Conservation (phyloP, 371 early-diverging fungal species). For the Mortierella sp. region DNA sequence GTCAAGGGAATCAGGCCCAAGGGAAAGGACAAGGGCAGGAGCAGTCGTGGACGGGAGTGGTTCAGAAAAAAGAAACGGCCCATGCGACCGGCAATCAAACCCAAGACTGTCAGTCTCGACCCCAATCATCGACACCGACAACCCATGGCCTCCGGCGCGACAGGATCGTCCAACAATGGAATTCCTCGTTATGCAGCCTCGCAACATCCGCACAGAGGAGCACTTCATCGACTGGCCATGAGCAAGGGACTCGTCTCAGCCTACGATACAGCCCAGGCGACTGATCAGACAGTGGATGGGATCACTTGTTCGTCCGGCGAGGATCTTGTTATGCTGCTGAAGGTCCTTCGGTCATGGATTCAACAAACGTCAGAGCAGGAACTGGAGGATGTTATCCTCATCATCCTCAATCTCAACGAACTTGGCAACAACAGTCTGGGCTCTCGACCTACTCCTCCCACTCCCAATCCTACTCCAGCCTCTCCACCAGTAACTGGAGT, state of each 20-base stretch:
- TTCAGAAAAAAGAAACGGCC: conserved; percentile 22
- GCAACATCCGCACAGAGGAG: neutral
- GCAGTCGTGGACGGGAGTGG: conserved; percentile 20
- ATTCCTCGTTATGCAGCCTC: neutral
- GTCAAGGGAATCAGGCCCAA: neutral
- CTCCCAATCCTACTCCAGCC: conserved; percentile 1
- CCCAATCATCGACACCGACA: neutral
- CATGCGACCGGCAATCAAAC: conserved; percentile 11
- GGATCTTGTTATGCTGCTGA: conserved; percentile 36
- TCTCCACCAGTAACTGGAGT: conserved; percentile 4
- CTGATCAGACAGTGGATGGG: conserved; percentile 39
- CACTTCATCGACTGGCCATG: conserved; percentile 18
- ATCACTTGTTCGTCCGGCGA: conserved; percentile 52
- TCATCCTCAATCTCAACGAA: conserved; percentile 53
- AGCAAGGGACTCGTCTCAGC: conserved; percentile 28
- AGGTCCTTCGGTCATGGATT: conserved; percentile 31
- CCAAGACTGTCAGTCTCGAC: neutral
- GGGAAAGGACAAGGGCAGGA: neutral
- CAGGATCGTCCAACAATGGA: neutral
- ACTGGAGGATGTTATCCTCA: conserved; percentile 33
- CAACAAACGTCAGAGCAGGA: conserved; percentile 20
- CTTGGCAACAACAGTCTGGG: conserved; percentile 24
- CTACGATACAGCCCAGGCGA: conserved; percentile 20
- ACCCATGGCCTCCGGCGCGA: neutral
- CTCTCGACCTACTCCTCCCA: conserved; percentile 7